Base-by-base conservation (phyloP, 176 grass and related monocot species). In the Musa beccarii region DNA sequence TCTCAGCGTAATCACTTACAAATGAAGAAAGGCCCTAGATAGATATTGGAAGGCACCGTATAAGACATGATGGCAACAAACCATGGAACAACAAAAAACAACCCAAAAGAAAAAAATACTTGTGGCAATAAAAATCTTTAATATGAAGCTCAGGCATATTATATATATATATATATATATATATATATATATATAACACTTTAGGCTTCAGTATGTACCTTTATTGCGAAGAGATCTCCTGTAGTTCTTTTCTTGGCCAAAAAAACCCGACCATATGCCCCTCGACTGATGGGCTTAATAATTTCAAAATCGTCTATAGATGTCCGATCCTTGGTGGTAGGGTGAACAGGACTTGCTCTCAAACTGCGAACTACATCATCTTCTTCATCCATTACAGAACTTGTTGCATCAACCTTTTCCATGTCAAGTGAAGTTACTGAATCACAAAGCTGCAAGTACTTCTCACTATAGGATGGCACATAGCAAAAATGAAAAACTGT, bases 251-350 rank as follows among this genome's bases (percentile, higher is more conserved):
- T 22, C 22, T 22, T 22, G 22, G 22, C 22, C 22, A 22, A 22
- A 22, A 22, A 22, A 22, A 22, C 22, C 22, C 22, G 22, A 22
- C 22, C 22, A 22, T 22, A 22, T 22, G 22, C 22, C 22, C 22
- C 96, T 72, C 96, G 90, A 28, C 96, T 99, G 26, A 99, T 99
- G 67, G 91, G 96, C 82, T 99, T 99, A 76, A 95, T 95, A 74
- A 95, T 99, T 87, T 99, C 96, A 65, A 99, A 99, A 82, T 99
- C 96, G 83, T 99, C 90, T 75, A 99, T 99, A 71, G 96, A 99
- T 82, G 89, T 99, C 75, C 96, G 84, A 75, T 99, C 96, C 81
- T 99, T 99, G 63, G 11, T 73, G 17, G 74, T 84, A 76, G 90
- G 86, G 73, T 98, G 94, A 73, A 98, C 90, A 61, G 94, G 94